Conservation (phyloP, 2,329 filamentous ascomycete species). For the Apiospora marii region DNA sequence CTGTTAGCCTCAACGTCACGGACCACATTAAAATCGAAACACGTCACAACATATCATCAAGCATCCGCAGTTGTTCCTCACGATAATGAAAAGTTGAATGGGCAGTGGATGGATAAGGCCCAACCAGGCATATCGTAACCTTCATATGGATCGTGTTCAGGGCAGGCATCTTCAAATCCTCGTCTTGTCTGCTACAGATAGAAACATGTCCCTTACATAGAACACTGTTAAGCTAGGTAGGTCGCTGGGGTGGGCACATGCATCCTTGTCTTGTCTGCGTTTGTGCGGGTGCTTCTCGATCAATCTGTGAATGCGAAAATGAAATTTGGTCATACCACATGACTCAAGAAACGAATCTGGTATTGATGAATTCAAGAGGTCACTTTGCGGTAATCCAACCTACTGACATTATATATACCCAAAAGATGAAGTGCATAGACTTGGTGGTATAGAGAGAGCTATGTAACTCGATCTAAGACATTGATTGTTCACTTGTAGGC, state of each 20-base stretch:
- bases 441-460: background rate
- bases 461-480: too few relatives aligned
- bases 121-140: background rate
- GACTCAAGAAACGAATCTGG: background rate
- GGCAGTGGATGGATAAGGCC: background rate
- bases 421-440: background rate
- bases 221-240: background rate
- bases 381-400: too few relatives aligned
- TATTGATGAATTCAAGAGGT: background rate
- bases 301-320: conserved; percentile 17
- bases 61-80: background rate
- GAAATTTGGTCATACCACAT: background rate
- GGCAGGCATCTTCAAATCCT: background rate
- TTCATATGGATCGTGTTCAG: background rate
- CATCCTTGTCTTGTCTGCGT: background rate
- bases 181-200: background rate
- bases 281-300: background rate
- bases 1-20: conserved; percentile 12
- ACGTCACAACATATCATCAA: conserved; percentile 15
- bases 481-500: too few relatives aligned
- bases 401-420: background rate
- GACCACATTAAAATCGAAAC: conserved; percentile 14
- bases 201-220: background rate
- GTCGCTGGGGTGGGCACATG: background rate
- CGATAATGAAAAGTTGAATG: background rate